These are phyloP conservation scores for Coccinonectria pachysandricola DNA, from an alignment of 2,329 filamentous ascomycete species.

Conservation along the genomic window DNA sequence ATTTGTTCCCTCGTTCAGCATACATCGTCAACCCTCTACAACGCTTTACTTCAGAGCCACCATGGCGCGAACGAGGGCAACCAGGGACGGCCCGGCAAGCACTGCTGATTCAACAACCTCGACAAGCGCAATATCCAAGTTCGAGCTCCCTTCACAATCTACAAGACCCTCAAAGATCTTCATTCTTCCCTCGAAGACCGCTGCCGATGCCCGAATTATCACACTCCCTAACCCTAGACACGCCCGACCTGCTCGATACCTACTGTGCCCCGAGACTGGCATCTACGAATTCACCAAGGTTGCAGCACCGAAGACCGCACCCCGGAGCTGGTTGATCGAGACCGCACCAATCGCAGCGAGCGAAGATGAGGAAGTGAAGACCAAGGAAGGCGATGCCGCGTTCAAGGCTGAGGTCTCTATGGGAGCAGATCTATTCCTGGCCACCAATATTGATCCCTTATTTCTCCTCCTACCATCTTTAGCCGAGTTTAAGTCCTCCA, in stretches of 20 bases:
- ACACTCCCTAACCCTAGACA: slow-evolving; percentile 51
- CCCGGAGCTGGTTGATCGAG: slow-evolving; percentile 54
- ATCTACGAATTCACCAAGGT: slow-evolving; percentile 57
- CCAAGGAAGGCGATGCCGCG: slow-evolving; percentile 9
- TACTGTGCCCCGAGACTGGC: slow-evolving; percentile 50
- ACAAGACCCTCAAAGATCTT: slow-evolving; percentile 45
- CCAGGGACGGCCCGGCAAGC: slow-evolving; percentile 22
- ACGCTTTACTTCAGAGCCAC: slow-evolving; percentile 2
- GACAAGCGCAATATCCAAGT: slow-evolving; percentile 26
- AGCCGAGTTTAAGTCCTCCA: slow-evolving; percentile 29
- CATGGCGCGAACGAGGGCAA: slow-evolving; percentile 43
- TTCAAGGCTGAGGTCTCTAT: slow-evolving; percentile 38
- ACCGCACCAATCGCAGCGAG: slow-evolving; percentile 7
- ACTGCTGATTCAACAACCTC: slow-evolving; percentile 18
- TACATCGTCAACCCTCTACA: neutral
- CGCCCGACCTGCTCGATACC: slow-evolving; percentile 44
- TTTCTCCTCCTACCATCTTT: slow-evolving; percentile 76
- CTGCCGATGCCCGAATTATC: slow-evolving; percentile 45
- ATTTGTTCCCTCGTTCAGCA: no score
- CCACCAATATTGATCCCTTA: slow-evolving; percentile 73
- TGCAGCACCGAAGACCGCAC: slow-evolving; percentile 39
- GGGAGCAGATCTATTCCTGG: slow-evolving; percentile 66
- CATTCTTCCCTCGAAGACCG: slow-evolving; percentile 47
- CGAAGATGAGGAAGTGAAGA: slow-evolving; percentile 8
- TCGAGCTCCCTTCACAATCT: slow-evolving; percentile 29